Conservation (phyloP, 805 yeast species). For the Pichia nanzhaoensis region DNA sequence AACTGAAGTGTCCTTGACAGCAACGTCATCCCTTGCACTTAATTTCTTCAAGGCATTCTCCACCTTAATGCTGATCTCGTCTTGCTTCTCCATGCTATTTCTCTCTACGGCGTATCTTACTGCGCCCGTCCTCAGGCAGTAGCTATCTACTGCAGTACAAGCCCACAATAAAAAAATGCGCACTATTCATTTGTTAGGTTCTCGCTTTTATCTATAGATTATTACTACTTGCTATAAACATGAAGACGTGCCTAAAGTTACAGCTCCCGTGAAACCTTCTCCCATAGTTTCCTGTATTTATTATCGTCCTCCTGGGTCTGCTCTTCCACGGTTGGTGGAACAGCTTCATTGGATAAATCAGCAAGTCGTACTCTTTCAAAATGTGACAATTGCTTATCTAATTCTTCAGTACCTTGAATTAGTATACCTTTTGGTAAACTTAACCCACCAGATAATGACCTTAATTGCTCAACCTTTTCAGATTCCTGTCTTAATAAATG, state of each 20-base stretch:
- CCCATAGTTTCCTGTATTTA: constrained; percentile 11
- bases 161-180: too few species aligned
- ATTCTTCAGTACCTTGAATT: constrained; percentile 73
- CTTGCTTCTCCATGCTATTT: background rate
- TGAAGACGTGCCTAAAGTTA: too few species aligned
- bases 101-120: too few species aligned
- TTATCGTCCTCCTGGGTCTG: constrained; percentile 9
- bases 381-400: constrained; percentile 58
- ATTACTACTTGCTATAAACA: too few species aligned
- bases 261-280: constrained; percentile 1
- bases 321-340: constrained; percentile 59
- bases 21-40: constrained; percentile 18
- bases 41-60: constrained; percentile 61
- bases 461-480: constrained; percentile 78
- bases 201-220: too few species aligned
- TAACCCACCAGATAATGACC: constrained; percentile 63
- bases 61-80: constrained; percentile 33
- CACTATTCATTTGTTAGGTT: too few species aligned
- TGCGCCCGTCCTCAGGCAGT: too few species aligned
- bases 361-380: constrained; percentile 82
- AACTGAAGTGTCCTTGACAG: background rate
- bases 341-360: constrained; percentile 75
- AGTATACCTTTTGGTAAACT: constrained; percentile 80
- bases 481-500: constrained; percentile 82
- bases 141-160: too few species aligned